Evolutionary conservation across 495 filamentous ascomycete species (phyloP).

Genomic region (Aspergillus saccharolyticus): DNA sequence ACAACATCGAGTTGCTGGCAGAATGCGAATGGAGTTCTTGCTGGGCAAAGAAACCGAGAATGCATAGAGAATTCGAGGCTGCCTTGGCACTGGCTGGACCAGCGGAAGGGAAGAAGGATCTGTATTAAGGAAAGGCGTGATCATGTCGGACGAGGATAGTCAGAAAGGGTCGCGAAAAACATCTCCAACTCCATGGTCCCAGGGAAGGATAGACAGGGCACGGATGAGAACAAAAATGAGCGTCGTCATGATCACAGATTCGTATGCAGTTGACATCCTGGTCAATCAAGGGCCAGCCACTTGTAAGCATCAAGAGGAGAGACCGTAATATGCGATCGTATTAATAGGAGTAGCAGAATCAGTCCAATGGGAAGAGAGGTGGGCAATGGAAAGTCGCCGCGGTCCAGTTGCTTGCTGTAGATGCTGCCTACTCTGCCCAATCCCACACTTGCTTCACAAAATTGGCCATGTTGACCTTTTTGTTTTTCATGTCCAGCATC

Average conservation of each 20-base stretch:
- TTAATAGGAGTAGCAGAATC: conserved; percentile 10
- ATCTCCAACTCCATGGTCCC: conserved; percentile 20
- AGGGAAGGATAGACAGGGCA: conserved; percentile 19
- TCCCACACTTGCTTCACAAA: conserved; percentile 94
- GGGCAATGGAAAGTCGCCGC: conserved; percentile 2
- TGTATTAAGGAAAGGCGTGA: conserved; percentile 17
- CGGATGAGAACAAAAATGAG: conserved; percentile 21
- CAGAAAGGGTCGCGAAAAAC: conserved; percentile 13
- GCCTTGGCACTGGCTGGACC: conserved; percentile 8
- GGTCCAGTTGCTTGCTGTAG: conserved; percentile 5
- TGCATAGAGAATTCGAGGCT: neutral
- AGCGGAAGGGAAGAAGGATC: neutral
- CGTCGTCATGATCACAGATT: conserved; percentile 27
- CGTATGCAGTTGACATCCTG: conserved; percentile 40
- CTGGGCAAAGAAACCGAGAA: conserved; percentile 10
- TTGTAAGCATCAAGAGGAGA: conserved; percentile 28
- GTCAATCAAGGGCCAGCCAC: conserved; percentile 44
- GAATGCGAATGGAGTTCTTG: neutral
- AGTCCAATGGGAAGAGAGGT: conserved; percentile 6
- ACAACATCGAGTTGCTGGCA: conserved; percentile 3
- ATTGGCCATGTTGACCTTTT: conserved; percentile 93
- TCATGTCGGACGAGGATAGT: conserved; percentile 14
- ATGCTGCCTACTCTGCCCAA: conserved; percentile 60
- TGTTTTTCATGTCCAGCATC: conserved; percentile 92
- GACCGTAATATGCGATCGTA: conserved; percentile 23